These are phyloP conservation scores for Penicillium simplicissimum DNA, from an alignment of 495 filamentous ascomycete genomes.

Conservation along the genomic window DNA sequence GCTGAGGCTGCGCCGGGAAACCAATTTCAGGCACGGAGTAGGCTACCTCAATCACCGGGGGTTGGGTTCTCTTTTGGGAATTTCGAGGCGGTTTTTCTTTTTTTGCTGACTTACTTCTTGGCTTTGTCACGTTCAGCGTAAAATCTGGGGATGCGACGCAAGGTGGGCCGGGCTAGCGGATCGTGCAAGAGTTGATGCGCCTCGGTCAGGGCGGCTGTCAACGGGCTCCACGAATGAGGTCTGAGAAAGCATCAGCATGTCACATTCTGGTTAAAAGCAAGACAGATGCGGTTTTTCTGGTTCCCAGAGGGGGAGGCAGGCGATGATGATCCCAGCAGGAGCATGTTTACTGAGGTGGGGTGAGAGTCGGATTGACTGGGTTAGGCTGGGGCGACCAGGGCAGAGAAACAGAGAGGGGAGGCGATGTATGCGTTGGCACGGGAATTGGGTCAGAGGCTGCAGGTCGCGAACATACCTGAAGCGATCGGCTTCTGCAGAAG, in stretches of 20 bases:
- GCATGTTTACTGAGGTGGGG: constrained; percentile 14
- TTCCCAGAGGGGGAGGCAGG: constrained; percentile 25
- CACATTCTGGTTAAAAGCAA: constrained; percentile 26
- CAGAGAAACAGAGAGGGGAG: constrained; percentile 27
- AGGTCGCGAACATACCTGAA: constrained; percentile 46
- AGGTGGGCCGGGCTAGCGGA: constrained; percentile 19
- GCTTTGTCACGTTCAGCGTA: constrained; percentile 29
- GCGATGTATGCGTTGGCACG: constrained; percentile 54
- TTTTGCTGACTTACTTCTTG: constrained; percentile 4
- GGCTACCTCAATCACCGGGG: constrained; percentile 25
- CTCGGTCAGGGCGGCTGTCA: constrained; percentile 28
- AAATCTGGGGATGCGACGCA: constrained; percentile 36
- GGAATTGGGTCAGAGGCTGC: constrained; percentile 34
- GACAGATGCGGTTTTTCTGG: constrained; percentile 33
- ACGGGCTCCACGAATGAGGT: constrained; percentile 20
- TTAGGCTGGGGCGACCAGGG: constrained; percentile 28
- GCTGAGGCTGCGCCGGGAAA: constrained; percentile 32
- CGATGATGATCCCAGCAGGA: constrained; percentile 9
- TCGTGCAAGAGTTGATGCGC: constrained; percentile 21
- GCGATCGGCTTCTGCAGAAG: constrained; percentile 40
- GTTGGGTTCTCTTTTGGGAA: background rate
- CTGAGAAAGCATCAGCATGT: constrained; percentile 36
- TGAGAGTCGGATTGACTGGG: constrained; percentile 20
- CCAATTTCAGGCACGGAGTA: constrained; percentile 33
- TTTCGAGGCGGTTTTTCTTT: constrained; percentile 3